These are phyloP conservation scores for Klebsormidium nitens DNA, from an alignment of 139 green algal genomes.

Conservation along the genomic window DNA sequence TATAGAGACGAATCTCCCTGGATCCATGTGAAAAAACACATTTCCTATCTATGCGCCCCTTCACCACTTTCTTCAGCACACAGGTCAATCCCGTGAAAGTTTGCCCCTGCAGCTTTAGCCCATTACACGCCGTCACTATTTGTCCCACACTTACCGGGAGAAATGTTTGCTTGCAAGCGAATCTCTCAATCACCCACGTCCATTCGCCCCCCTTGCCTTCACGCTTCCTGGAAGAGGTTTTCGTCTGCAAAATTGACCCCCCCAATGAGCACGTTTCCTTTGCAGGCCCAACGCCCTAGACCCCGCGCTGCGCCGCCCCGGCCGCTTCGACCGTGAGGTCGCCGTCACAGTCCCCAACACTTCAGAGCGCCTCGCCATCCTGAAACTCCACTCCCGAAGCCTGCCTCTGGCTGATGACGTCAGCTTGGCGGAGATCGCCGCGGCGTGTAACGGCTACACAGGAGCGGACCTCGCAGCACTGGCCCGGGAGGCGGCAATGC, in stretches of 20 bases:
- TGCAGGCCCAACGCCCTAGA: conserved; percentile 77
- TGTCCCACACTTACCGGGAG: too few species aligned
- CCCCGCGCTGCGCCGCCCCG: conserved; percentile 76
- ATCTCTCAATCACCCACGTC: too few species aligned
- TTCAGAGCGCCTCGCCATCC: conserved; percentile 21
- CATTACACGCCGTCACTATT: not conserved
- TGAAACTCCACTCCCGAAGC: conserved; percentile 31
- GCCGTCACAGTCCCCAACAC: conserved; percentile 52
- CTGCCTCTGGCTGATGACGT: conserved; percentile 57
- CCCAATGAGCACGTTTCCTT: not conserved
- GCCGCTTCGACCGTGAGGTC: conserved; percentile 83
- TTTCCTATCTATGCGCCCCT: too few species aligned
- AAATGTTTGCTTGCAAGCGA: too few species aligned
- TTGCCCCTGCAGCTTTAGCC: not conserved
- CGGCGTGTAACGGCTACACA: conserved; percentile 30
- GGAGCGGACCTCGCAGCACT: conserved; percentile 41
- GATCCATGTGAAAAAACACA: too few species aligned
- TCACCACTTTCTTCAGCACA: too few species aligned
- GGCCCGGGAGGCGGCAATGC: conserved; percentile 71
- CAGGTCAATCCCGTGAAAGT: too few species aligned
- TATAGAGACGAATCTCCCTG: too few species aligned
- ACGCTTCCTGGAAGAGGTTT: not conserved
- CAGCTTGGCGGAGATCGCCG: conserved; percentile 60
- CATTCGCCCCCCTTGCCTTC: not conserved
- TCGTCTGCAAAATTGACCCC: not conserved